phyloP scores from a whole-genome alignment of 306 rosid genomes.

The Datisca glomerata region DNA sequence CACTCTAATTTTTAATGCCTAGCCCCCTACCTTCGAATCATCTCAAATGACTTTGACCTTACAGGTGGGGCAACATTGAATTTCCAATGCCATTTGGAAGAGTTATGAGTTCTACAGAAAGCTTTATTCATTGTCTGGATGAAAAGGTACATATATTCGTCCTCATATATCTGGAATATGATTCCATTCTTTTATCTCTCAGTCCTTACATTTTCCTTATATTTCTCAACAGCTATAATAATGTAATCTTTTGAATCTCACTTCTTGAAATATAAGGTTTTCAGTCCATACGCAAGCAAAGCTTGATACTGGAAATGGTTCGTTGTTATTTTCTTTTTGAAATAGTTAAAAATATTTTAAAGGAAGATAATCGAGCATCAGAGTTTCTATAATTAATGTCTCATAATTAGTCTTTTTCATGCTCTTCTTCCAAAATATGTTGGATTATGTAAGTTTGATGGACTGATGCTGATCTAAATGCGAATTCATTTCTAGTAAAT shows the following conservation, averaged over 20 bases:
- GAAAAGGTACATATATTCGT: constrained; percentile 49
- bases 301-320: no score
- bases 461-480: no score
- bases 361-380: no score
- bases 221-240: neutral
- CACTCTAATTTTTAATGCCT: neutral
- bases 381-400: no score
- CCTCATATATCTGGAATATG: neutral
- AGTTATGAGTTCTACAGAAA: constrained; percentile 80
- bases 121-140: constrained; percentile 82
- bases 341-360: no score
- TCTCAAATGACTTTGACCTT: constrained; percentile 13
- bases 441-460: no score
- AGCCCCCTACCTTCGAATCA: neutral
- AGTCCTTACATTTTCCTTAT: no score
- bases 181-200: no score
- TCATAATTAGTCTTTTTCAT: no score
- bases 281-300: neutral
- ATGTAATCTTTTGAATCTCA: neutral
- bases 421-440: no score
- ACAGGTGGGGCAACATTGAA: constrained; percentile 87
- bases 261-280: neutral
- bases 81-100: constrained; percentile 98
- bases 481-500: no score
- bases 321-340: neutral